Evolutionary conservation across 225 moss, liverwort and hornwort genomes (phyloP), one percentile per base, ranked within the genome.

Genomic region (Ulota crispa): DNA sequence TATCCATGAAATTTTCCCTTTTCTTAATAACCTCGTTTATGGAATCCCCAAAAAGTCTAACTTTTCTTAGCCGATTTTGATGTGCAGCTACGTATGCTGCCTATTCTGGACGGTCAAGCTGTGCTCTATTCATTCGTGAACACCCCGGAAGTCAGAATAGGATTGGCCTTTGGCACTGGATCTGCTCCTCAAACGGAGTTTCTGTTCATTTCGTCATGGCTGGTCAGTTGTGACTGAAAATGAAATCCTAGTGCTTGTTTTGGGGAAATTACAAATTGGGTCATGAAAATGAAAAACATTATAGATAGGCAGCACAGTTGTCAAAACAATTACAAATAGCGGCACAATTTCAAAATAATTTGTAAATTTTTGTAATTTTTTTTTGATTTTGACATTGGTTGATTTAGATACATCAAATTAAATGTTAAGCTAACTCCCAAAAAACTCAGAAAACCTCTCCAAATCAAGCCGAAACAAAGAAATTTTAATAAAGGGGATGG

Each of bases 161-260:
- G 95, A 82, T 86, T 98, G 82, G 98, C 98, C 61, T 91, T 98
- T 70, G 98, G 98, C 76, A 91, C 93, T 86, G 98, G 98, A 66
- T 86, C 86, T 73, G 87, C 91, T 62, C 94, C 95, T 81, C 95
- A 94, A 79, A 93, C 93, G 72, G 95, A 95, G 81, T 91, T 95
- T 77, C 98, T 92, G 27, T 87, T 92, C 54, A 87, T 98, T 60
- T 95, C 98, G 47, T 85, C 88, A 64, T 98, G 94, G 94, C 93
- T 98, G 93, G 98, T 98, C 55, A 72, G 95, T 92, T 39, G 62
- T 63, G 53, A 34, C 50, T 50, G 18, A 50, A 50, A 50, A 50
- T 52, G 23, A 71, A 50, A 5, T 36, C 37, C 14, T 20, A 1
- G 8, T 77, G 61, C 31, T 78, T 60, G n/a, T 57, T 64, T 41